Percentiles rank a stretch among this genome's conserved stretches.
Evolutionary conservation across 116 monocot genomes (phyloP).

Genomic region (Papilionanthe hybrid): DNA sequence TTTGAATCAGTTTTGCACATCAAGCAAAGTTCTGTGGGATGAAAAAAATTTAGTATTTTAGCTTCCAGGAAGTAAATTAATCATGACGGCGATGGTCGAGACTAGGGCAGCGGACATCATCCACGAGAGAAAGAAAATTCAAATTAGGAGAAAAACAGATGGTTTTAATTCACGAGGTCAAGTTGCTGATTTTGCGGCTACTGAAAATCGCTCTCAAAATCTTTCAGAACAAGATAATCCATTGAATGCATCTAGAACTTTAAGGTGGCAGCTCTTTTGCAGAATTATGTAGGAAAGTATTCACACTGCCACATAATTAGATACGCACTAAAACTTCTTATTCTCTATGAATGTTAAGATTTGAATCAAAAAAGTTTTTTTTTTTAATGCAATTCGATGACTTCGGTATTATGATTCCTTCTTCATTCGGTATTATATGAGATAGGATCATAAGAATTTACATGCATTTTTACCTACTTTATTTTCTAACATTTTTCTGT

Average conservation of each 20-base stretch:
- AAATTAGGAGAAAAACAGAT: background rate
- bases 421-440: no score
- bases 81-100: constrained; percentile 40
- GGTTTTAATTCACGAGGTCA: background rate
- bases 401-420: no score
- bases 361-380: background rate
- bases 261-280: constrained; percentile 1
- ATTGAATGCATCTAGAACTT: background rate
- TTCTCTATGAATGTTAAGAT: background rate
- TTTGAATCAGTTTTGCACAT: no score
- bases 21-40: no score
- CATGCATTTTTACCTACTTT: background rate
- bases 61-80: no score
- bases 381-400: background rate
- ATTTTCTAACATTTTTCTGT: background rate
- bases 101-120: constrained; percentile 12
- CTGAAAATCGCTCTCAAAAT: background rate
- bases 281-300: no score
- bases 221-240: background rate
- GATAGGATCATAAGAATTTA: no score
- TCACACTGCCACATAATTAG: background rate
- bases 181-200: background rate
- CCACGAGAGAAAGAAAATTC: background rate
- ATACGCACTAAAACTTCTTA: background rate
- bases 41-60: no score